phyloP scores from a whole-genome alignment of 495 filamentous ascomycete species.

The Cairneyella variabilis region DNA sequence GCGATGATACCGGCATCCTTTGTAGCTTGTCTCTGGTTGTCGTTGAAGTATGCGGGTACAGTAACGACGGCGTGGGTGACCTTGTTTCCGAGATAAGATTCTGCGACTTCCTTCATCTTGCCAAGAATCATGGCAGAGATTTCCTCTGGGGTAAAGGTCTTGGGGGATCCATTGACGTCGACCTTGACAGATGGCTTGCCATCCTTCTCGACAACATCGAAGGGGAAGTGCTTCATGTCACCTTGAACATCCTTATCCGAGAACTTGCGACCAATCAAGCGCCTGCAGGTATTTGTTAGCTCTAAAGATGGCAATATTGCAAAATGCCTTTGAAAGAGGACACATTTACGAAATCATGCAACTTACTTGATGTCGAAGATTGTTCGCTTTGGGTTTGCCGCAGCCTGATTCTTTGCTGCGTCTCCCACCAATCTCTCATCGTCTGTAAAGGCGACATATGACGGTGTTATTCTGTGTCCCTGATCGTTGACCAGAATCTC shows the following conservation, averaged over 20 bases:
- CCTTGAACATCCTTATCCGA: constrained; percentile 78
- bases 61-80: constrained; percentile 97
- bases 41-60: constrained; percentile 99
- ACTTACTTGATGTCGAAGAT: constrained; percentile 93
- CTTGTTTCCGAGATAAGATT: constrained; percentile 89
- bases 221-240: constrained; percentile 89
- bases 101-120: constrained; percentile 98
- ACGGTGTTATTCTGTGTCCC: constrained; percentile 98
- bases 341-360: constrained; percentile 1
- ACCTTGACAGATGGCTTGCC: constrained; percentile 80
- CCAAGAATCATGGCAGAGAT: constrained; percentile 82
- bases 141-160: constrained; percentile 83
- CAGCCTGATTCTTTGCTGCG: constrained; percentile 99
- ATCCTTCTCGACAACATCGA: constrained; percentile 76
- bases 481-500: constrained; percentile 97
- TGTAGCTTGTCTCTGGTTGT: constrained; percentile 96
- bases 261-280: constrained; percentile 87
- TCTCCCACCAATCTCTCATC: constrained; percentile 97
- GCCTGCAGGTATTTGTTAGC: constrained; percentile 45
- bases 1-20: constrained; percentile 96
- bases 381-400: constrained; percentile 83
- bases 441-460: constrained; percentile 97
- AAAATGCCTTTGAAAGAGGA: constrained; percentile 2
- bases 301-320: constrained; percentile 26
- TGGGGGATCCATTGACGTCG: constrained; percentile 66